A percentile compares a stretch with the other conserved stretches of the same genome.
Evolutionary conservation across 495 filamentous ascomycete species (phyloP).

Genomic region (Neurospora intermedia): DNA sequence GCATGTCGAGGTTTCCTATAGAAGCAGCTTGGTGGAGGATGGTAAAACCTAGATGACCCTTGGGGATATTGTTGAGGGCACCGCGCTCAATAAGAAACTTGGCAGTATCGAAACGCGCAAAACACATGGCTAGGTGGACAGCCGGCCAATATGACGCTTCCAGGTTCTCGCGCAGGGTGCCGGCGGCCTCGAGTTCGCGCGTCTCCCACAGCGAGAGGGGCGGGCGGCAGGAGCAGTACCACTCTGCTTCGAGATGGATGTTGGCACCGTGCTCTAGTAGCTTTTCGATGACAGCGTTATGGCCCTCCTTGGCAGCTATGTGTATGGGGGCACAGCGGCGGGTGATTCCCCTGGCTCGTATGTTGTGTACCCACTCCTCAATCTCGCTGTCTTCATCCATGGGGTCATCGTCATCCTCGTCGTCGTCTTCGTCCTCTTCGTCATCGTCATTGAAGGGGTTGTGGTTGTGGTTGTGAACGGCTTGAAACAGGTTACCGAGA

Average conservation of each 20-base stretch:
- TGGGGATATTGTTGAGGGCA: background rate
- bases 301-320: slow-evolving; percentile 8
- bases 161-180: background rate
- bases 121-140: slow-evolving; percentile 10
- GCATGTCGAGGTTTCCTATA: background rate
- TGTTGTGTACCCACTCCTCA: background rate
- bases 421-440: background rate
- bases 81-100: slow-evolving; percentile 3
- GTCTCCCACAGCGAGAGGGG: background rate
- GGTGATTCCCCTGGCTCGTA: background rate
- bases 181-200: background rate
- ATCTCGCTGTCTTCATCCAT: background rate
- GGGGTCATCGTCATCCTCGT: background rate
- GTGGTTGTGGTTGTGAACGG: background rate
- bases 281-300: slow-evolving; percentile 19
- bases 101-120: background rate
- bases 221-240: background rate
- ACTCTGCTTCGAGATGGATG: slow-evolving; percentile 1
- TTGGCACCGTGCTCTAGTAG: slow-evolving; percentile 23
- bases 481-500: background rate
- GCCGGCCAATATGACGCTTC: slow-evolving; percentile 2
- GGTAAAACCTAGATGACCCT: background rate
- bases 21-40: slow-evolving; percentile 5
- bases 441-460: background rate
- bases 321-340: background rate